Base-by-base conservation (phyloP, 1,284 basidiomycete genomes). In the Singerocomus rubriflavus region DNA sequence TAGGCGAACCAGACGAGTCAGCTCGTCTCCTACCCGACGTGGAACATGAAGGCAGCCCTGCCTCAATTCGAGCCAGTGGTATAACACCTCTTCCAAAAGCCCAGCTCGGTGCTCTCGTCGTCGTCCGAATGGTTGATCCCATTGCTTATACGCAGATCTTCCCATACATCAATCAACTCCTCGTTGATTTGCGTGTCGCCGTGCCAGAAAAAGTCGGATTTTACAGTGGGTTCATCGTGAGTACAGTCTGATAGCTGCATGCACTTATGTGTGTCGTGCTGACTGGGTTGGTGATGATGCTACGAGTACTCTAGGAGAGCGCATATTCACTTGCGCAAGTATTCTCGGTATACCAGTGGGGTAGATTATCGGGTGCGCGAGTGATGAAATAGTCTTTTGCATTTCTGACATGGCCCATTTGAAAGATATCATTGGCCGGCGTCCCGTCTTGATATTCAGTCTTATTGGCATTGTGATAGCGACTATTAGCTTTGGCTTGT, bases 101-200 rank as follows among this genome's bases (percentile, higher is more conserved):
- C 2, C 57, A 58, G 16, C 45, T 61, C 3, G 33, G 44, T 16
- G 33, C 51, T 14, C 59, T 58, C 12, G 2, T 50, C 30, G 29
- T 38, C 10, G 71, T 79, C 13, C 68, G 82, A 31, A 68, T 83
- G 5, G 74, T 79, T 48, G 82, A 84, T 57, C 80, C 82, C 16
- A 73, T 85, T 31, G 75, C 75, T 16, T 82, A 80, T 64, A 75
- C 76, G 3, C 72, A 78, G 66, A 71, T 77, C 17, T 80, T 80
- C 53, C 79, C 80, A 3, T 85, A 84, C 59, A 78, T 86, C 54
- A 85, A 87, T 63, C 76, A 84, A 62, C 79, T 85, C 66, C 76
- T 86, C 61, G 71, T 70, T 17, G 72, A 73, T 48, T 70, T 85
- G 11, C 70, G 73, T 47, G 61, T 86, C 31, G 80, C 81, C 10